These are phyloP conservation scores for Pilasporangium apinafurcum DNA, from an alignment of 352 stramenopile genomes.

Conservation along the genomic window DNA sequence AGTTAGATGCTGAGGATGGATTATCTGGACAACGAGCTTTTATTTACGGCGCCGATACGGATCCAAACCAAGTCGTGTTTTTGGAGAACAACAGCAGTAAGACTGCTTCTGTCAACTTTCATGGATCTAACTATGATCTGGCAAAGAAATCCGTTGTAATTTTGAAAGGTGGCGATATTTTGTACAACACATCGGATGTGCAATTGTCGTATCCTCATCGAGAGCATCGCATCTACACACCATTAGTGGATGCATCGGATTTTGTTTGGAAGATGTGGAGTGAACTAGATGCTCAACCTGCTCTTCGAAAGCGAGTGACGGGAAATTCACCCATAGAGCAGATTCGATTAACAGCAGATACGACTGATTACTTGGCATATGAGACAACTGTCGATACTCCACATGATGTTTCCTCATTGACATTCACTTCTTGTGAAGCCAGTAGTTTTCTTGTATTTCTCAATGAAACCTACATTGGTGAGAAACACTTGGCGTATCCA, in stretches of 20 bases:
- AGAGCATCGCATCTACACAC: constrained; percentile 30
- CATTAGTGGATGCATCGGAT: constrained; percentile 19
- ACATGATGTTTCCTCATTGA: constrained; percentile 10
- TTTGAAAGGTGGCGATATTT: constrained; percentile 19
- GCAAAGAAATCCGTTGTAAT: constrained; percentile 40
- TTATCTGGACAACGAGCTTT: constrained; percentile 27
- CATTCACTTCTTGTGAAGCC: constrained; percentile 49
- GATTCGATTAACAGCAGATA: constrained; percentile 41
- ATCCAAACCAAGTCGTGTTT: constrained; percentile 28
- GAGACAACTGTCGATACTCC: constrained; percentile 28
- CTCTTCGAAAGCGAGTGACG: constrained; percentile 25
- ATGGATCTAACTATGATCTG: constrained; percentile 25
- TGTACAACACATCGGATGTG: constrained; percentile 59
- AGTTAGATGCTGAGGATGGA: background rate
- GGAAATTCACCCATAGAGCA: constrained; percentile 40
- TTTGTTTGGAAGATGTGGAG: constrained; percentile 50
- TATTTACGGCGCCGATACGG: constrained; percentile 25
- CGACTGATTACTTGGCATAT: constrained; percentile 62
- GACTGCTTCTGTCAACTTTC: constrained; percentile 24
- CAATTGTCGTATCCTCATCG: constrained; percentile 31
- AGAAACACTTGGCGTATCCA: constrained; percentile 38
- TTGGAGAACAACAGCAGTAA: constrained; percentile 41
- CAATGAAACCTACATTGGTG: constrained; percentile 30
- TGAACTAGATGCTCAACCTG: constrained; percentile 20
- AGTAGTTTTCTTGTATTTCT: constrained; percentile 49